These are phyloP conservation scores for Phaeosphaeriaceae sp. DNA, from an alignment of 2,329 filamentous ascomycete species.

Conservation along the genomic window DNA sequence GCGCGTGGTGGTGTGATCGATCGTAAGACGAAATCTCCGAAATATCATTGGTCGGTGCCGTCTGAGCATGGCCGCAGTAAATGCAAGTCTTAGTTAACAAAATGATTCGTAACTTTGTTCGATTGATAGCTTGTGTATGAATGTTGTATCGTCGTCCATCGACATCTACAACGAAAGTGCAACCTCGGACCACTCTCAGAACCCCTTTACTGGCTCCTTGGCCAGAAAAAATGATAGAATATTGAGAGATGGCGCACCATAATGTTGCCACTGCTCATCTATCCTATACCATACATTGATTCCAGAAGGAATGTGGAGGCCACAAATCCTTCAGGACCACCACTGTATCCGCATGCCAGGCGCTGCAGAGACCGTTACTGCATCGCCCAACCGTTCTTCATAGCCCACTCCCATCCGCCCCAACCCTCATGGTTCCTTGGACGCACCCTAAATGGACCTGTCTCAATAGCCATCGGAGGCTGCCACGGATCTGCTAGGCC, in stretches of 20 bases:
- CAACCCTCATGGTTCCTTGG: constrained; percentile 25
- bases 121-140: not conserved
- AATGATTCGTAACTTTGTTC: not conserved
- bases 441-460: constrained; percentile 18
- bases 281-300: not conserved
- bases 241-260: not conserved
- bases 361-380: constrained; percentile 1
- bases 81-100: not conserved
- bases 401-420: constrained; percentile 31
- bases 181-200: not conserved
- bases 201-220: not conserved
- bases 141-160: not conserved
- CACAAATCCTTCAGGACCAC: too few species aligned
- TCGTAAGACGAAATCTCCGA: constrained; percentile 12
- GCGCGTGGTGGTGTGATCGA: constrained; percentile 22
- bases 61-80: not conserved
- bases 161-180: not conserved
- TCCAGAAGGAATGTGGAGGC: not conserved
- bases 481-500: constrained; percentile 21
- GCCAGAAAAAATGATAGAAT: not conserved
- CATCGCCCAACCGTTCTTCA: constrained; percentile 11
- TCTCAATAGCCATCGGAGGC: constrained; percentile 2
- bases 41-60: constrained; percentile 3
- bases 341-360: too few species aligned
- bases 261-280: not conserved